Base-by-base conservation (phyloP, 164 flowering plant genomes). In the Stephania yunnanensis region DNA sequence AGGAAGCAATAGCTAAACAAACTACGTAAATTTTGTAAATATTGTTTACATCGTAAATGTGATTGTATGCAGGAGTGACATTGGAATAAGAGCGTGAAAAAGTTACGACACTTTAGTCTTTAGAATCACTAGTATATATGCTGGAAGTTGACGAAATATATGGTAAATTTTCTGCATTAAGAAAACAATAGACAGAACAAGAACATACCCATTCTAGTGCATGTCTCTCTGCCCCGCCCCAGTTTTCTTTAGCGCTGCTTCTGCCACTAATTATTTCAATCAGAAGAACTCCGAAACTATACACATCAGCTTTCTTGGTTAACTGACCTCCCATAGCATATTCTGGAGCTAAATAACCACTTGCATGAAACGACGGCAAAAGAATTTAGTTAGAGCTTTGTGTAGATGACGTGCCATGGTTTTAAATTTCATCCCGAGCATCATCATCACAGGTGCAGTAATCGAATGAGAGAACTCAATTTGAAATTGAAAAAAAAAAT, bases 271-370 rank as follows among this genome's bases (percentile, higher is more conserved):
- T 71, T 74, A 87, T 84, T 85, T 92, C 95, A 66, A 92, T 89
- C 9, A 87, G 68, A 68, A 92, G 90, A 61, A 92, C 89, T 67
- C 97, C 97, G 79, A 86, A 92, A 79, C 97, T 89, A 80, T 89
- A 92, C 10, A 92, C 85, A 75, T 92, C 97, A 29, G 97, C 97
- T 85, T 88, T 92, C 86, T 76, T 78, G 19, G 97, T 92, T 69
- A 92, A 76, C 77, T 89, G 90, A 74, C 95, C 97, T 25, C 88
- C 91, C 81, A 86, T 19, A 63, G 89, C 94, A 78, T 92, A 92
- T 71, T 92, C 97, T 73, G 97, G 97, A 71, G 97, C 97, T 78
- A 92, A 81, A 83, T 92, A 92, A 76, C 97, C 97, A 44, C 97
- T 36, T 92, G 88, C 80, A 86, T 30, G 50, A 48, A 77, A 74